Base-by-base conservation (phyloP, 768 basidiomycete genomes). In the Hygrophoropsis aurantiaca region DNA sequence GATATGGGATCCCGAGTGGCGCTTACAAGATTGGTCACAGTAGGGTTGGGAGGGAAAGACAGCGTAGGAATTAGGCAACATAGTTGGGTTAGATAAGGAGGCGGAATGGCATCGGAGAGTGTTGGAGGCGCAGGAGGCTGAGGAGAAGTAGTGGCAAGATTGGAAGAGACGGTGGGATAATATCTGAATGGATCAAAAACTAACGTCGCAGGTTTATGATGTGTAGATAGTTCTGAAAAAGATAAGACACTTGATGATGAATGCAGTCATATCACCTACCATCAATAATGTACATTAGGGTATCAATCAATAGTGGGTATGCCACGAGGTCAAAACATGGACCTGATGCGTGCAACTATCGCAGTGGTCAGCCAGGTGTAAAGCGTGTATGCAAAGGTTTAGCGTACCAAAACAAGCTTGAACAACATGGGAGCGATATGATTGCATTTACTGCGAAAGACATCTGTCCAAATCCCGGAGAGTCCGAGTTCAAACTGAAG, bases 401-500 rank as follows among this genome's bases (percentile, higher is more conserved):
- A 23, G 72, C 81, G 26, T 57, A 87, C 84, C 60, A 81, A 53
- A 11, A 71, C 68, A 37, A 85, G 64, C 20, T 68, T 69, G 34
- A 83, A 78, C 27, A 90, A 54, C 0, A 58, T 54, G 2, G 54
- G 54, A 35, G 69, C 67, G 20, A 89, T 49, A 15, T 61, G 60
- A 16, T 68, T 70, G 26, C 77, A 71, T 16, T 71, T 57, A 26
- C 76, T 76, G 52, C 74, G 82, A 33, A 73, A 70, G 40, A 66
- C 71, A 3, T 69, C 50, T 3, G 79, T 80, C 84, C 85, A 88
- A 4, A 62, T 59, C 8, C 72, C 74, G 15, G 74, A 74, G 56
- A 89, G 85, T 19, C 85, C 81, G 7, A 90, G 69, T 58, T 81
- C 75, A 50, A 90, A 90, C 56, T 91, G 88, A 19, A 90, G 55